phyloP scores from a whole-genome alignment of 2,329 filamentous ascomycete genomes.

The Colletotrichum liriopes region DNA sequence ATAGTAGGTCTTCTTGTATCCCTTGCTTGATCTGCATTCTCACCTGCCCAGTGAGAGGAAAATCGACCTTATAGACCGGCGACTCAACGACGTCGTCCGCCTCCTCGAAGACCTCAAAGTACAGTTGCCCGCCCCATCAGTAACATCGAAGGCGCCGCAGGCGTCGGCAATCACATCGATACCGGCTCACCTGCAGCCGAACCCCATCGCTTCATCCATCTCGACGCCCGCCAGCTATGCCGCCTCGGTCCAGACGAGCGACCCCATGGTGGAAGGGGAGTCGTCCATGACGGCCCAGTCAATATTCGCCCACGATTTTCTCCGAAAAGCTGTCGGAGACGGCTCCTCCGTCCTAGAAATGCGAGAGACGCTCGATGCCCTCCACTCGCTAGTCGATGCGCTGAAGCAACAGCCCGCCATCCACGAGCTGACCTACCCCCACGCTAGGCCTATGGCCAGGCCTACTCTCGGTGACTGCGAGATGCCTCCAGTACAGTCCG shows the following conservation, averaged over 20 bases:
- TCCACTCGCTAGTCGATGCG: constrained; percentile 50
- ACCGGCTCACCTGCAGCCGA: constrained; percentile 1
- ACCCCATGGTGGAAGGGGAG: constrained; percentile 59
- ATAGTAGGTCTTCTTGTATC: constrained; percentile 1
- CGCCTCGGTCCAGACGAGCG: constrained; percentile 46
- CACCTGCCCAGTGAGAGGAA: background rate
- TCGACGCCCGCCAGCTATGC: constrained; percentile 43
- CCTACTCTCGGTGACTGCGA: constrained; percentile 30
- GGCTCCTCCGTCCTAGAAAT: constrained; percentile 51
- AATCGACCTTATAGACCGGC: background rate
- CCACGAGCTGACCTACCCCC: constrained; percentile 48
- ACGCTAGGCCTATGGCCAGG: constrained; percentile 38
- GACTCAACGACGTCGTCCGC: constrained; percentile 52
- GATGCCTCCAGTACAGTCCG: constrained; percentile 42
- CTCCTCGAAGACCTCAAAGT: constrained; percentile 54
- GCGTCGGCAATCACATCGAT: constrained; percentile 8
- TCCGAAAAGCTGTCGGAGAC: constrained; percentile 55
- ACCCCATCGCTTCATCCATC: constrained; percentile 1
- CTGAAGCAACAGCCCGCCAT: constrained; percentile 48
- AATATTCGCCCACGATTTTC: constrained; percentile 62
- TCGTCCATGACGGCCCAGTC: constrained; percentile 63
- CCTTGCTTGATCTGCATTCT: background rate
- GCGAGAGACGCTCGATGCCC: constrained; percentile 54
- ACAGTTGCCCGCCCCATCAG: constrained; percentile 43
- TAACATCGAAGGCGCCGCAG: constrained; percentile 1